These are phyloP conservation scores for Naganishia vaughanmartiniae DNA, from an alignment of 768 basidiomycete species.

Conservation along the genomic window DNA sequence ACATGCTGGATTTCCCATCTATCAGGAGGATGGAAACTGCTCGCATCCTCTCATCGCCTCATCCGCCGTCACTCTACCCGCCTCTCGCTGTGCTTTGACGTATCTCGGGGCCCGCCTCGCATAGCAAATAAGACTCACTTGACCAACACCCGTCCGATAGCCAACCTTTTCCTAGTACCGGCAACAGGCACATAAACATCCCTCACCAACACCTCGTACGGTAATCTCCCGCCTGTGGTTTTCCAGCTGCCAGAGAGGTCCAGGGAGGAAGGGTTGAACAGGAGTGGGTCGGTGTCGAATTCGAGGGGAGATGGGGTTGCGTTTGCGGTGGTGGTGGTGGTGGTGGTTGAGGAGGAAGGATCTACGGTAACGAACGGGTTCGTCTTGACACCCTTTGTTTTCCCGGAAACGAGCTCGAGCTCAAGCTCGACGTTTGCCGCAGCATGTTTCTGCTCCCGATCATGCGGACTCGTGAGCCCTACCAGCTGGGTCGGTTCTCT, in stretches of 20 bases:
- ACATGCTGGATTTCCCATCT: no score
- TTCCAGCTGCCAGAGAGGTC: constrained; percentile 37
- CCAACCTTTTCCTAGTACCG: constrained; percentile 44
- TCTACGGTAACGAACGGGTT: background rate
- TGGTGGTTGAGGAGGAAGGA: no score
- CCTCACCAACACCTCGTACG: constrained; percentile 49
- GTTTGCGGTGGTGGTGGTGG: no score
- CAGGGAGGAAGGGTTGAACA: constrained; percentile 40
- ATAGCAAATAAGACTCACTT: constrained; percentile 45
- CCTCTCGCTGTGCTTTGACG: no score
- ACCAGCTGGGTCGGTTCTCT: background rate
- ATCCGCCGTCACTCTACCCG: no score
- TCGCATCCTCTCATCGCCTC: no score
- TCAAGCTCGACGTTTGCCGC: background rate
- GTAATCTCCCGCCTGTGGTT: constrained; percentile 40
- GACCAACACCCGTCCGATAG: constrained; percentile 47
- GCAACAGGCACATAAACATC: constrained; percentile 48
- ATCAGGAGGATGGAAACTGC: no score
- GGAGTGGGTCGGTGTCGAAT: constrained; percentile 46
- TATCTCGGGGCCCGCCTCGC: no score
- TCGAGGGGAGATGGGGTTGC: constrained; percentile 27
- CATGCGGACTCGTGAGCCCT: constrained; percentile 4
- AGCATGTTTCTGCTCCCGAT: background rate
- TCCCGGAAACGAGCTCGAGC: background rate
- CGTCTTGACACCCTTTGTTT: background rate